Base-by-base conservation (phyloP, 83 land plant species). In the Diphasiastrum complanatum region DNA sequence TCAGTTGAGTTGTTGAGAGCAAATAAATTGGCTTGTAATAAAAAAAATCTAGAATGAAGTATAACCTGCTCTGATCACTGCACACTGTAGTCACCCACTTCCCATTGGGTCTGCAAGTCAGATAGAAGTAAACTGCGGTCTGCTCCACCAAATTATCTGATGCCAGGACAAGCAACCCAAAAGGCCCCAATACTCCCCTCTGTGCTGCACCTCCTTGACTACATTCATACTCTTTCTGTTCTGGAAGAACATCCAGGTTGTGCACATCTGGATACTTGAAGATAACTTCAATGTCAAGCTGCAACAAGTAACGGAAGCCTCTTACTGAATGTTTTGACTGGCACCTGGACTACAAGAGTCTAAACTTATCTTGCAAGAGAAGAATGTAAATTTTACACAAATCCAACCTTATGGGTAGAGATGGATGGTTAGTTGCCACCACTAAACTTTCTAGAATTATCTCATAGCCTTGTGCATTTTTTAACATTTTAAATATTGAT, bases 61-160 rank as follows among this genome's bases (percentile, higher is more conserved):
- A 70, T n/a, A n/a, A n/a, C 96, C 91, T 88, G 50, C 78, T 75
- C 33, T 83, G 79, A 54, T 95, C 99, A 16, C 85, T 76, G 81
- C 99, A 95, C 47, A 89, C 78, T 50, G 68, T 68, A 2, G 89
- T 79, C 16, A 27, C 48, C 66, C 86, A 64, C 8, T 66, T 57
- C 5, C 89, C 85, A 60, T 80, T 62, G 24, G 57, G 31, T 3
- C 46, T 60, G 51, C 68, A 83, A 0, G 79, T 69, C 8, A 89
- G 26, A 41, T 86, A 89, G 74, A 95, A 95, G 63, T 79, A 95
- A 14, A 84, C 82, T 0, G 93, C 86, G 19, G 93, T 95, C 60
- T 86, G 88, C 73, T 95, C 97, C 30, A 47, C 36, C 2, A 72
- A 73, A 24, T 37, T 31, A 29, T 72, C 70, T 54, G 77, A 81